Conservation (phyloP, 192 early-diverging fungal species). For the Coemansia sp. region DNA sequence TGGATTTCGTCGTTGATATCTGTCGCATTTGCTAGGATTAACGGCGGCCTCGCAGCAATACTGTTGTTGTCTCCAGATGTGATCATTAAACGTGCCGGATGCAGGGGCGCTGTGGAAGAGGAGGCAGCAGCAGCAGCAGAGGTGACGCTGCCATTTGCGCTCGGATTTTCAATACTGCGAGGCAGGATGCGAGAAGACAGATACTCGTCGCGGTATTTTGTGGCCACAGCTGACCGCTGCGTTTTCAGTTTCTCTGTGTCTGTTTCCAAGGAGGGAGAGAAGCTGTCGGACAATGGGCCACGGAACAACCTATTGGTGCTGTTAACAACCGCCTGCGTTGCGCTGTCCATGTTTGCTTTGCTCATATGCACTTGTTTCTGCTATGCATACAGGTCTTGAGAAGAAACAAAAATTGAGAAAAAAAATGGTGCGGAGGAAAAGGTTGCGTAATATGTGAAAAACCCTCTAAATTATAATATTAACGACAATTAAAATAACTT, state of each 20-base stretch:
- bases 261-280: not conserved
- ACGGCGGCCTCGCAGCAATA: not conserved
- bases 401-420: not conserved
- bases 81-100: constrained; percentile 1
- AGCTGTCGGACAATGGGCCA: constrained; percentile 9
- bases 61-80: constrained; percentile 7
- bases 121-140: not conserved
- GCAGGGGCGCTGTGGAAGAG: not conserved
- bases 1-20: constrained; percentile 41
- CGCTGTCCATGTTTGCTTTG: not conserved
- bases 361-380: not conserved
- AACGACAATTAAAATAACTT: too few relatives aligned
- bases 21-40: not conserved
- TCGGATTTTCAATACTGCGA: constrained; percentile 8
- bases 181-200: constrained; percentile 36
- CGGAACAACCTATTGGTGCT: constrained; percentile 32
- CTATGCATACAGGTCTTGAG: not conserved
- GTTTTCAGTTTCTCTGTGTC: not conserved
- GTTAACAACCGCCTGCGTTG: constrained; percentile 4
- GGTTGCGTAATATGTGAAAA: not conserved
- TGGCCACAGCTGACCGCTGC: constrained; percentile 13
- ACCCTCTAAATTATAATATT: not conserved
- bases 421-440: not conserved
- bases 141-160: not conserved
- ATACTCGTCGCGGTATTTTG: constrained; percentile 49